phyloP scores from a whole-genome alignment of 1,284 basidiomycete species.

The Sporisorium scitamineum region DNA sequence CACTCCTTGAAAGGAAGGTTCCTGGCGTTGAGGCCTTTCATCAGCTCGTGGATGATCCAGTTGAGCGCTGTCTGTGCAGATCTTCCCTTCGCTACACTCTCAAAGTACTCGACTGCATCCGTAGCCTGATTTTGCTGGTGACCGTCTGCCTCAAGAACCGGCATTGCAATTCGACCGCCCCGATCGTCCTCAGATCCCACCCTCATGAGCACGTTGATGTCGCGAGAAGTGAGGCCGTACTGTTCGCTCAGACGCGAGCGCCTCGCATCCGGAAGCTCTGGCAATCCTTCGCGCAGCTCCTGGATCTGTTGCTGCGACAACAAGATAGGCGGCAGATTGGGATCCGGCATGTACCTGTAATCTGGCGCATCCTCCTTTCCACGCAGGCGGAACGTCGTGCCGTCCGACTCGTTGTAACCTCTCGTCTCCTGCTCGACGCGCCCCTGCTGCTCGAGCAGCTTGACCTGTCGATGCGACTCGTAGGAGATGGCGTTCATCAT shows the following conservation, averaged over 20 bases:
- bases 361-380: slow-evolving; percentile 94
- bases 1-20: slow-evolving; percentile 48
- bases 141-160: background rate
- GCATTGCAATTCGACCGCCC: slow-evolving; percentile 16
- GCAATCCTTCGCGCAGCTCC: slow-evolving; percentile 75
- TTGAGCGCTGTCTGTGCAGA: slow-evolving; percentile 76
- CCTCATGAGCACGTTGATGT: slow-evolving; percentile 65
- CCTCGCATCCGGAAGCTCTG: slow-evolving; percentile 81
- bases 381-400: slow-evolving; percentile 83
- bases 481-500: slow-evolving; percentile 84
- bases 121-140: background rate
- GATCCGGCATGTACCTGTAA: slow-evolving; percentile 98
- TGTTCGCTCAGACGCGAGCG: slow-evolving; percentile 74
- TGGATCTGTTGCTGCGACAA: slow-evolving; percentile 75
- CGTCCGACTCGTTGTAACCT: slow-evolving; percentile 85
- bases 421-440: slow-evolving; percentile 85
- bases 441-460: slow-evolving; percentile 72
- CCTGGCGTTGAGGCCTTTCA: slow-evolving; percentile 55
- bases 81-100: slow-evolving; percentile 48
- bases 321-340: slow-evolving; percentile 83
- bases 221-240: slow-evolving; percentile 75
- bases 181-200: slow-evolving; percentile 62
- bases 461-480: slow-evolving; percentile 81
- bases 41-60: slow-evolving; percentile 74
- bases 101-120: slow-evolving; percentile 64